A percentile compares a stretch with the other conserved stretches of the same genome.
phyloP scores from a whole-genome alignment of 2,329 filamentous ascomycete species.

The Clonostachys solani region DNA sequence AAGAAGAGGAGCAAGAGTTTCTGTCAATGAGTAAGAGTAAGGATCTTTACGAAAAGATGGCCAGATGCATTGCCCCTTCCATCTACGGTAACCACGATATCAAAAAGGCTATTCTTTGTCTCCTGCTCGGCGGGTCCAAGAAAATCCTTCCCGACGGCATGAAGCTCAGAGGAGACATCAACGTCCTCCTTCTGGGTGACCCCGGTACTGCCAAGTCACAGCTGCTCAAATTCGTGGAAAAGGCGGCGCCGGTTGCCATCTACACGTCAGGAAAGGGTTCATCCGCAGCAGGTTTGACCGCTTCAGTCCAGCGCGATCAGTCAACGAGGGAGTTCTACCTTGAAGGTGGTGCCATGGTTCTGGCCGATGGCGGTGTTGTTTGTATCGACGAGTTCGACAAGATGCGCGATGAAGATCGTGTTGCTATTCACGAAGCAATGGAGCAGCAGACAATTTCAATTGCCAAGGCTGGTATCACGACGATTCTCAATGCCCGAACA shows the following conservation, averaged over 20 bases:
- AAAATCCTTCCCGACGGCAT: conserved; percentile 97
- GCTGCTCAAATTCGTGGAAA: conserved; percentile 94
- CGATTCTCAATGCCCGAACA: conserved; percentile 92
- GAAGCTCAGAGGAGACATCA: conserved; percentile 96
- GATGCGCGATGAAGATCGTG: conserved; percentile 97
- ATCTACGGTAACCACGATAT: conserved; percentile 97
- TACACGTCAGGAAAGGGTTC: conserved; percentile 99
- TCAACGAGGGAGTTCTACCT: conserved; percentile 95
- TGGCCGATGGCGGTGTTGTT: conserved; percentile 93
- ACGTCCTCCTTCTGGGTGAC: conserved; percentile 92
- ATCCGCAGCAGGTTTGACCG: conserved; percentile 93
- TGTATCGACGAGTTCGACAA: conserved; percentile 99
- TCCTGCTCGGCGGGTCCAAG: conserved; percentile 91
- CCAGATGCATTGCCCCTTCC: conserved; percentile 90
- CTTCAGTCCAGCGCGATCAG: conserved; percentile 90
- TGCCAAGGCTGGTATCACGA: conserved; percentile 97
- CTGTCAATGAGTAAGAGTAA: conserved; percentile 83
- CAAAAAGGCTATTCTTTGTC: conserved; percentile 93
- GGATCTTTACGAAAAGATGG: conserved; percentile 88
- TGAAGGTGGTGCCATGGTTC: conserved; percentile 96
- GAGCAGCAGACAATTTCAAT: conserved; percentile 99
- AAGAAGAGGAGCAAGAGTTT: conserved; percentile 97
- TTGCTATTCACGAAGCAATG: conserved; percentile 99
- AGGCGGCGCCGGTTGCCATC: conserved; percentile 92
- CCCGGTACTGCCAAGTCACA: conserved; percentile 98